A percentile compares a stretch with the other conserved stretches of the same genome.
phyloP scores from a whole-genome alignment of 441 rosid species.

The Pelargonium australe region DNA sequence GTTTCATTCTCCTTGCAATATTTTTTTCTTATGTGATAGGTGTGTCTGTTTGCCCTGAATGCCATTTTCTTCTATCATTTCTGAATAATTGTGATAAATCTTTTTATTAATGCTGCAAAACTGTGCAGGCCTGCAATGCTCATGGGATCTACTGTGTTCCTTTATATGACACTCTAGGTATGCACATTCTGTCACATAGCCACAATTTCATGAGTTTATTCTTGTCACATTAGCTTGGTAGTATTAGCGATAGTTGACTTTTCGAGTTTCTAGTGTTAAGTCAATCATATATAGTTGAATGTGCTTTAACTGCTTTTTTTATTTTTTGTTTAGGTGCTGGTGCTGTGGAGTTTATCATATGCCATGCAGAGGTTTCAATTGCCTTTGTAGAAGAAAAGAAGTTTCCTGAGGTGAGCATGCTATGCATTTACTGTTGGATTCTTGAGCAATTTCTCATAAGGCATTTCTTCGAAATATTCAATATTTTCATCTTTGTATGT shows the following conservation, averaged over 20 bases:
- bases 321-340: slow-evolving; percentile 53
- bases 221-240: background rate
- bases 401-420: slow-evolving; percentile 58
- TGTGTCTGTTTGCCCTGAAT: background rate
- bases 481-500: background rate
- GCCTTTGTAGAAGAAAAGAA: slow-evolving; percentile 90
- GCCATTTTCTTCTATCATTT: slow-evolving; percentile 1
- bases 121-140: slow-evolving; percentile 92
- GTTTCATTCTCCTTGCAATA: background rate
- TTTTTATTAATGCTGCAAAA: slow-evolving; percentile 14
- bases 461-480: background rate
- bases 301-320: slow-evolving; percentile 10
- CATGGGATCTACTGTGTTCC: slow-evolving; percentile 93
- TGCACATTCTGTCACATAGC: slow-evolving; percentile 20
- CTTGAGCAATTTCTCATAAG: background rate
- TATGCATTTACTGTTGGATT: slow-evolving; percentile 1
- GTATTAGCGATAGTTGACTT: background rate
- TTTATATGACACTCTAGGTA: slow-evolving; percentile 89
- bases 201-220: background rate
- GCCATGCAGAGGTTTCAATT: slow-evolving; percentile 80
- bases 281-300: slow-evolving; percentile 5
- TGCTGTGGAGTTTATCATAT: slow-evolving; percentile 78
- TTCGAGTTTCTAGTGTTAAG: background rate
- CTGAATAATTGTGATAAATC: slow-evolving; percentile 5
- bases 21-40: background rate